Percentiles rank a stretch among this genome's conserved stretches.
Evolutionary conservation across 805 yeast genomes (phyloP).

Genomic region (Clavispora fructus): DNA sequence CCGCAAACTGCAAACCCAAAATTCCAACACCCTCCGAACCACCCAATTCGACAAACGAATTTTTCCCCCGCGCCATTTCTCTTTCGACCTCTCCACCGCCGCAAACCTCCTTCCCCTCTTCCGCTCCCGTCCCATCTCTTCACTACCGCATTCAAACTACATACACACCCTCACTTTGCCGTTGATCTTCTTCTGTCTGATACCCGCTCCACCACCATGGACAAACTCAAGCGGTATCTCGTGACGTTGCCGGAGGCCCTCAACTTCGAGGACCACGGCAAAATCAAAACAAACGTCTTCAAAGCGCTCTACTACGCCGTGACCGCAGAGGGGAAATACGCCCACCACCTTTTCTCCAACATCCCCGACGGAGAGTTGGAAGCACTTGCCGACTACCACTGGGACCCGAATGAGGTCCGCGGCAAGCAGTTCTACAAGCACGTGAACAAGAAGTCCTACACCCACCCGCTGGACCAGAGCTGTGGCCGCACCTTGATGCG

Average conservation of each 20-base stretch:
- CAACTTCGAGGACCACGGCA: slow-evolving; percentile 3
- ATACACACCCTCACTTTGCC: neutral
- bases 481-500: slow-evolving; percentile 60
- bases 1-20: neutral
- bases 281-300: slow-evolving; percentile 15
- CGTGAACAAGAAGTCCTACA: slow-evolving; percentile 9
- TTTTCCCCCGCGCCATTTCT: no score
- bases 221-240: slow-evolving; percentile 21
- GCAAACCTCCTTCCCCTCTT: no score
- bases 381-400: slow-evolving; percentile 1
- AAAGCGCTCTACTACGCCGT: slow-evolving; percentile 26
- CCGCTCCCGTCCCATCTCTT: no score
- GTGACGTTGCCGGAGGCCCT: slow-evolving; percentile 11
- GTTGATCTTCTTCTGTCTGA: neutral
- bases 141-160: neutral
- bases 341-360: slow-evolving; percentile 11
- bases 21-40: no score
- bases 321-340: slow-evolving; percentile 11
- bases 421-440: slow-evolving; percentile 7
- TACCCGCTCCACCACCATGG: slow-evolving; percentile 4
- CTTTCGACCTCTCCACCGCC: no score
- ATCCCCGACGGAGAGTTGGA: neutral
- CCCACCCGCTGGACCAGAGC: slow-evolving; percentile 54
- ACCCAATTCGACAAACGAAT: no score
- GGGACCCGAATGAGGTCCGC: slow-evolving; percentile 1